Percentiles rank a stretch among this genome's conserved stretches.
These are phyloP conservation scores for Graphium sp. DNA, from an alignment of 2,329 filamentous ascomycete genomes.

Conservation along the genomic window DNA sequence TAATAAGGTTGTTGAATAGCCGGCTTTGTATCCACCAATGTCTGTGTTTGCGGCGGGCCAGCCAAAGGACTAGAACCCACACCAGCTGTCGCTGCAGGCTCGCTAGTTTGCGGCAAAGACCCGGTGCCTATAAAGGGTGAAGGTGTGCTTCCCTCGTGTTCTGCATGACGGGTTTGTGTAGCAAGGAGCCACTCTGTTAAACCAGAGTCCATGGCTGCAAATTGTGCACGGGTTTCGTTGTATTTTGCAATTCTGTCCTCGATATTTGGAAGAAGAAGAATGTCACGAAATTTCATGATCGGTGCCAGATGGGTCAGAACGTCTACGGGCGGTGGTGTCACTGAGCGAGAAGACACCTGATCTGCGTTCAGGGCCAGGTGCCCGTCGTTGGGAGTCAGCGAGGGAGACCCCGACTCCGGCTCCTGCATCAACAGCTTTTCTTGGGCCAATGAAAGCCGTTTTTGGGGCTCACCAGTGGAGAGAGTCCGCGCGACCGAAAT, in stretches of 20 bases:
- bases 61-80: slow-evolving; percentile 5
- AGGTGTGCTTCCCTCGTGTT: slow-evolving; percentile 4
- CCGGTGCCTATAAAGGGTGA: too few relatives aligned
- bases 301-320: not conserved
- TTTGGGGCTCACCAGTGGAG: too few relatives aligned
- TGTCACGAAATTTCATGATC: slow-evolving; percentile 48
- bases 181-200: slow-evolving; percentile 40
- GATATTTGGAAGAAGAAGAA: slow-evolving; percentile 49
- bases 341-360: too few relatives aligned
- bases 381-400: too few relatives aligned
- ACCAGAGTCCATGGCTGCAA: slow-evolving; percentile 58
- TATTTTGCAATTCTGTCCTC: slow-evolving; percentile 59
- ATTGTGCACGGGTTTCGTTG: slow-evolving; percentile 53
- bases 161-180: slow-evolving; percentile 16
- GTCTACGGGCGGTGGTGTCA: too few relatives aligned
- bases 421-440: slow-evolving; percentile 2
- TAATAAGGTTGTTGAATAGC: slow-evolving; percentile 37
- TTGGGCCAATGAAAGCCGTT: slow-evolving; percentile 1
- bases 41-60: slow-evolving; percentile 5
- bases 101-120: too few relatives aligned
- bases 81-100: too few relatives aligned
- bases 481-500: too few relatives aligned
- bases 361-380: slow-evolving; percentile 13
- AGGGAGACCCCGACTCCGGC: too few relatives aligned
- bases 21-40: too few relatives aligned